Conservation (phyloP, 2,329 filamentous ascomycete genomes). For the Cladosporium colombiae region DNA sequence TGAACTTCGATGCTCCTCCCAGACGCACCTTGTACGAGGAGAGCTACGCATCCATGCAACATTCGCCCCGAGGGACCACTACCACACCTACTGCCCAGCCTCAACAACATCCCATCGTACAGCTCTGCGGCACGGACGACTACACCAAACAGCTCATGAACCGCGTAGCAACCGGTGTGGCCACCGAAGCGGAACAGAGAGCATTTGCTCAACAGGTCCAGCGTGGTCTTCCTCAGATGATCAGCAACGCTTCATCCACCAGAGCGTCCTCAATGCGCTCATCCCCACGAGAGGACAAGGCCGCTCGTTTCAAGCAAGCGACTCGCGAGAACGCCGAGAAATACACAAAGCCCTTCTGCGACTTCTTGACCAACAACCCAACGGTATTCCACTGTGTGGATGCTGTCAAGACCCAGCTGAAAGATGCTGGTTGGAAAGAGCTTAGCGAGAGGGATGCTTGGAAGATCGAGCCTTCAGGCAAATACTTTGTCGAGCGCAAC, state of each 20-base stretch:
- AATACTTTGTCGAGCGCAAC: conserved; percentile 87
- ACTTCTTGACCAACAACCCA: conserved; percentile 86
- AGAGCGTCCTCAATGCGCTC: not conserved
- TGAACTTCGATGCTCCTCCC: conserved; percentile 16
- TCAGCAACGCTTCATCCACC: not conserved
- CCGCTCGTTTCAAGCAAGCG: conserved; percentile 21
- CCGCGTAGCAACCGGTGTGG: conserved; percentile 27
- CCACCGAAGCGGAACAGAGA: conserved; percentile 26
- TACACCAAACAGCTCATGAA: conserved; percentile 30
- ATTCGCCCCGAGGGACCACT: conserved; percentile 3
- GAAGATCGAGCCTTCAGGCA: conserved; percentile 78
- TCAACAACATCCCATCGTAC: conserved; percentile 20
- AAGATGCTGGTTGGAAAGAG: conserved; percentile 72
- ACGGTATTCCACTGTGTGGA: conserved; percentile 90
- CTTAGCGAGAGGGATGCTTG: conserved; percentile 79
- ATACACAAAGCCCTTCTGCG: conserved; percentile 55
- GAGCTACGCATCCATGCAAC: conserved; percentile 4
- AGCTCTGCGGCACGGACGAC: conserved; percentile 26
- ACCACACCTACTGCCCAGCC: not conserved
- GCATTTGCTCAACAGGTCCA: conserved; percentile 25
- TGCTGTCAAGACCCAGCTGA: conserved; percentile 72
- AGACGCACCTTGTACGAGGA: conserved; percentile 15
- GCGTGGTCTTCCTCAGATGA: not conserved
- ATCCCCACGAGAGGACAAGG: conserved; percentile 6
- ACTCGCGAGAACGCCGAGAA: conserved; percentile 32